Conservation (phyloP, 768 basidiomycete species). For the Wakefieldia striispora region DNA sequence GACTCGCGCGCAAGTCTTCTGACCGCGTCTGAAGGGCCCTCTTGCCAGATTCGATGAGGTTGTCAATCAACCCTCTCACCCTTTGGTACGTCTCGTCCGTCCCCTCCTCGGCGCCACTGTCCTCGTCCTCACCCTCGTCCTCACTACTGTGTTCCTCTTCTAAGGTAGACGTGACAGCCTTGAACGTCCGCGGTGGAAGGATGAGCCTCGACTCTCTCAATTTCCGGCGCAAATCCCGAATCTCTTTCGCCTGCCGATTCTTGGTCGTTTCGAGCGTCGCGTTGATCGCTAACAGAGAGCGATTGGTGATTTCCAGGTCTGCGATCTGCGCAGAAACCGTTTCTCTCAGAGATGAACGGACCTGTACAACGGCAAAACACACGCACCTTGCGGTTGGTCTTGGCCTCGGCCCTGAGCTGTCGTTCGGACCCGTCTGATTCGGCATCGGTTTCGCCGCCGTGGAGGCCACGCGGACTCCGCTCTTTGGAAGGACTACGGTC, state of each 20-base stretch:
- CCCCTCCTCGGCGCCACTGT: slow-evolving; percentile 38
- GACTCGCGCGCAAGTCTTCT: slow-evolving; percentile 48
- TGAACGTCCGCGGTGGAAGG: slow-evolving; percentile 64
- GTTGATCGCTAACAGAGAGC: slow-evolving; percentile 83
- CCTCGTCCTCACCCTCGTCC: slow-evolving; percentile 38
- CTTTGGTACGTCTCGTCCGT: slow-evolving; percentile 61
- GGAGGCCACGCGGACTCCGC: slow-evolving; percentile 7
- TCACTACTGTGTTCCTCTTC: slow-evolving; percentile 43
- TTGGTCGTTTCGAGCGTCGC: slow-evolving; percentile 77
- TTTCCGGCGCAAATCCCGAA: slow-evolving; percentile 78
- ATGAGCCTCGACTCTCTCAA: slow-evolving; percentile 79
- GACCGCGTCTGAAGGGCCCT: slow-evolving; percentile 59
- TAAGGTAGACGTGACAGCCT: slow-evolving; percentile 50
- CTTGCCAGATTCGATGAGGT: slow-evolving; percentile 55
- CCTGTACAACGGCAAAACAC: background rate
- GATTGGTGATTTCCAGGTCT: slow-evolving; percentile 88
- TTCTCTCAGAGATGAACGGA: too few species aligned
- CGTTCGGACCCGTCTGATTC: slow-evolving; percentile 40
- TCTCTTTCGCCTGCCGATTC: slow-evolving; percentile 79
- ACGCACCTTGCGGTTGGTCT: slow-evolving; percentile 80
- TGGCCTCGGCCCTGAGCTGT: slow-evolving; percentile 68
- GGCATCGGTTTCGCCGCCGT: slow-evolving; percentile 33
- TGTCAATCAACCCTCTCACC: slow-evolving; percentile 62
- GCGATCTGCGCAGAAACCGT: slow-evolving; percentile 60
- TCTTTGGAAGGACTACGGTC: slow-evolving; percentile 25